Evolutionary conservation across 805 yeast genomes (phyloP).

Genomic region (Dipodascus albidus): DNA sequence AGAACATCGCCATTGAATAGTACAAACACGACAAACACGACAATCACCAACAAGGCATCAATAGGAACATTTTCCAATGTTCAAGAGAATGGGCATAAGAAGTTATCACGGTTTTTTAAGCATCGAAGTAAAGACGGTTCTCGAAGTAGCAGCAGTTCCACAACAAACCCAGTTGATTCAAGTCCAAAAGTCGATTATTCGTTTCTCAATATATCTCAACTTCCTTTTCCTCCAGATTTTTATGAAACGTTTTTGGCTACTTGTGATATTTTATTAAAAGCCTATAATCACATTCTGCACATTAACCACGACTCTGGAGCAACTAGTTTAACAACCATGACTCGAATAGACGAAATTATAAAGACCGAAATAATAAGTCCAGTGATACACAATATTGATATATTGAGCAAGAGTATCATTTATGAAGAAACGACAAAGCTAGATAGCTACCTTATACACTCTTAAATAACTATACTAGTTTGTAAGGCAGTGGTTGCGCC

Average conservation of each 20-base stretch:
- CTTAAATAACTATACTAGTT: slow-evolving; percentile 4
- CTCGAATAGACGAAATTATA: slow-evolving; percentile 17
- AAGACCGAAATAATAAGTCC: slow-evolving; percentile 14
- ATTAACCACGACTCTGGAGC: slow-evolving; percentile 4
- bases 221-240: slow-evolving; percentile 20
- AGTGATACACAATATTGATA: slow-evolving; percentile 15
- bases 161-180: neutral
- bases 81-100: neutral
- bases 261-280: slow-evolving; percentile 15
- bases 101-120: neutral
- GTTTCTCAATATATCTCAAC: slow-evolving; percentile 14
- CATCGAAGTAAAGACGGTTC: neutral
- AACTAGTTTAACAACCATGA: slow-evolving; percentile 9
- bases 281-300: slow-evolving; percentile 12
- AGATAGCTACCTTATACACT: slow-evolving; percentile 11
- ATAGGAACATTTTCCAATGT: neutral
- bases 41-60: neutral
- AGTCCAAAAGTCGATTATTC: slow-evolving; percentile 9
- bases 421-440: slow-evolving; percentile 15
- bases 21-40: neutral
- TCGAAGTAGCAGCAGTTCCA: neutral
- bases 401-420: slow-evolving; percentile 10
- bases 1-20: neutral
- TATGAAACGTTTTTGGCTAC: slow-evolving; percentile 18
- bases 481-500: slow-evolving; percentile 6